Evolutionary conservation across 495 filamentous ascomycete genomes (phyloP), one percentile per base, ranked within the genome.

Genomic region (Clavariopsis aquatica): DNA sequence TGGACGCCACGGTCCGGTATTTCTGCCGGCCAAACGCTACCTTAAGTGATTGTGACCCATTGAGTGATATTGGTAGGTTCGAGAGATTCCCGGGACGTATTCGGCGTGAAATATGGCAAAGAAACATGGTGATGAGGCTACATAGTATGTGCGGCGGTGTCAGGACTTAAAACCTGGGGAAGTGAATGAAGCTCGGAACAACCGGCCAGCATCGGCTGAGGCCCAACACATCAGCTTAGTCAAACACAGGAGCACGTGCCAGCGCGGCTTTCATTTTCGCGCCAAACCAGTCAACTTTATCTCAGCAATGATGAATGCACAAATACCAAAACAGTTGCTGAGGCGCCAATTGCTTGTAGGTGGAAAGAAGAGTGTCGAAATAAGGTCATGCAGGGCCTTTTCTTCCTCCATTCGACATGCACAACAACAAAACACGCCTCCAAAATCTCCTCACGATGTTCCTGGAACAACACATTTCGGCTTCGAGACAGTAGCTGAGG

Each of bases 391-490:
- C 69, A 77, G 83, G 60, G 81, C 80, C 71, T 82, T 88, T 66
- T 84, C 83, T 46, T 83, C 80, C 74, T 78, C 84, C 23, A 62
- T 69, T 47, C 79, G 71, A 24, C 72, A 76, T 49, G 62, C 63
- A 29, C 77, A 83, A 60, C 76, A 81, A 24, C 78, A 78, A 60
- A 70, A 60, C 72, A 73, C 73, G 73, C 70, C 69, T 58, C 78
- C 54, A 34, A 61, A 57, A 49, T 17, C 49, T 34, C 49, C 58
- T 20, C 65, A 52, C 29, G 49, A 68, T 65, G 70, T 79, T 70
- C 36, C 57, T 19, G 76, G 81, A 70, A 91, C 89, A 57, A 98
- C 94, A 31, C 92, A 97, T 78, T 98, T 98, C 73, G 94, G 94
- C 29, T 98, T 92, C 75, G 85, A 91, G 73, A 93, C 90, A 49